phyloP scores from a whole-genome alignment of 495 filamentous ascomycete genomes.

The Aspergillus indologenus region DNA sequence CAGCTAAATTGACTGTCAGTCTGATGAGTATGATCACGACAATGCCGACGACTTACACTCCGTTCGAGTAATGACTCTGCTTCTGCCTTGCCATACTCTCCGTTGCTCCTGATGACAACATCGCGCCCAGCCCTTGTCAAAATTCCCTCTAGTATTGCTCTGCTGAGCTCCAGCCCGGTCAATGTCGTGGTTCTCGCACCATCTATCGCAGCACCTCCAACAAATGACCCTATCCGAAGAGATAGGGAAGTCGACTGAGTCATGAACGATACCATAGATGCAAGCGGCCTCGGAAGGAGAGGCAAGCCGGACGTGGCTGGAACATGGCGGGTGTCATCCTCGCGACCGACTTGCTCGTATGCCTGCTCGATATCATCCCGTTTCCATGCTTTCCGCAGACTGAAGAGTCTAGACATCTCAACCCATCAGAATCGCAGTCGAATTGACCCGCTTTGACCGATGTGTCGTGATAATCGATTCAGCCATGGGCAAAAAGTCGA shows the following conservation, averaged over 20 bases:
- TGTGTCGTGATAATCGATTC: neutral
- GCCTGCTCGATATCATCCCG: slow-evolving; percentile 16
- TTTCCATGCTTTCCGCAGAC: slow-evolving; percentile 14
- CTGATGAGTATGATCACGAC: neutral
- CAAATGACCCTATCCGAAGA: slow-evolving; percentile 64
- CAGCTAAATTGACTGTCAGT: slow-evolving; percentile 35
- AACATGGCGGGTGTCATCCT: slow-evolving; percentile 23
- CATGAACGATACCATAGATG: slow-evolving; percentile 65
- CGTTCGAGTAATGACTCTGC: slow-evolving; percentile 60
- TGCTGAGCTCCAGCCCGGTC: slow-evolving; percentile 65
- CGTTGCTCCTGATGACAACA: slow-evolving; percentile 52
- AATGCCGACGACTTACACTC: slow-evolving; percentile 43
- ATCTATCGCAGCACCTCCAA: slow-evolving; percentile 63
- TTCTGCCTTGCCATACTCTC: slow-evolving; percentile 55
- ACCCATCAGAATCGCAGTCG: slow-evolving; percentile 20
- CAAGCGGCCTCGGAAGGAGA: slow-evolving; percentile 63
- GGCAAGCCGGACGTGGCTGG: slow-evolving; percentile 49
- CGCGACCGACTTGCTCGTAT: slow-evolving; percentile 10
- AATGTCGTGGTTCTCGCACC: slow-evolving; percentile 66
- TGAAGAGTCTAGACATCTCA: slow-evolving; percentile 28
- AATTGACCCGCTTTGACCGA: neutral
- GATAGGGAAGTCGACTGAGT: slow-evolving; percentile 68
- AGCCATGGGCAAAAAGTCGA: slow-evolving; percentile 17
- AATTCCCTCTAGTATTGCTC: slow-evolving; percentile 64
- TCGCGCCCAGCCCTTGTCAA: slow-evolving; percentile 67